Evolutionary conservation across 805 yeast species (phyloP), one percentile per base, ranked within the genome.

Genomic region (Clavispora asparagi): DNA sequence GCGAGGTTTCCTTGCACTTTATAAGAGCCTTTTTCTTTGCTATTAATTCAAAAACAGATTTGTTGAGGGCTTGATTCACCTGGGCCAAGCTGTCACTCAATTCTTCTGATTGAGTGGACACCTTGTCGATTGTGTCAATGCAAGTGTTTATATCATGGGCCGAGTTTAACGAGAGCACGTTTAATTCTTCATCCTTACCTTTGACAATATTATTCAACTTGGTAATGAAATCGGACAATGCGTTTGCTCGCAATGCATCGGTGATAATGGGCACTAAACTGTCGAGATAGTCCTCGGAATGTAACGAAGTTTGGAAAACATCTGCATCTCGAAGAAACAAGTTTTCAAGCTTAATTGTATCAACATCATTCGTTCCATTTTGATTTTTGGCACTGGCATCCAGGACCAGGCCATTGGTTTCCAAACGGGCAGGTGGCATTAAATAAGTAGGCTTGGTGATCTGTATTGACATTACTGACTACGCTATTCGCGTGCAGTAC

Each of bases 221-320:
- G 19, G 66, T 72, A 31, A 85, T 68, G 49, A 89, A 70, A 14
- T 75, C 80, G 7, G 81, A 75, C 31, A 87, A 70, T 0, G 79
- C 71, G 50, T 79, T 71, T 14, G 73, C 65, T 43, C 70, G 70
- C 38, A 89, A 65, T 17, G 90, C 83, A 9, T 80, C 76, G 55
- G 79, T 81, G 52, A 88, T 75, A 14, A 86, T 75, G 1, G 95
- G 95, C 2, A 88, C 85, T 48, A 89, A 73, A 61, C 86, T 88
- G 52, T 88, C 95, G 35, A 88, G 63, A 61, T 83, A 87, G 55
- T 85, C 91, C 46, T 81, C 85, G 3, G 85, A 78, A 40, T 72
- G 65, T 29, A 77, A 59, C 1, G 82, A 75, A 14, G 75, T 68
- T 45, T 70, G 73, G 50, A 68, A 71, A 32, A 72, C 67, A 54